A percentile compares a stretch with the other conserved stretches of the same genome.
These are phyloP conservation scores for Ogataea polymorpha DNA, from an alignment of 805 yeast species.

Conservation along the genomic window DNA sequence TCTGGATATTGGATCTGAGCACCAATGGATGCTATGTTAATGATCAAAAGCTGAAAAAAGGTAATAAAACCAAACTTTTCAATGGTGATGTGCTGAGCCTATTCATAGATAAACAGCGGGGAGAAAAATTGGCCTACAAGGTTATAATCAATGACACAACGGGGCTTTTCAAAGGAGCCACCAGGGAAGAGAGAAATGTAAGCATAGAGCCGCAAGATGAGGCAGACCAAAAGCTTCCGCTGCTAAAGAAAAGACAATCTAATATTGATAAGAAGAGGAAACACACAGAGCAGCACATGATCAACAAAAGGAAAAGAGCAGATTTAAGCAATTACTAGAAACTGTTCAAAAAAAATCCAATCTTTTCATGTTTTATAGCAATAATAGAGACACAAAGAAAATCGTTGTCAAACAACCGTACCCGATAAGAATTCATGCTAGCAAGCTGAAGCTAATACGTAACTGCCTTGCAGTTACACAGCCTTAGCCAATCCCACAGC, in stretches of 20 bases:
- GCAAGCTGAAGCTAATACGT: not conserved
- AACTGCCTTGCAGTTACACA: slow-evolving; percentile 32
- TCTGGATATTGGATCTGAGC: slow-evolving; percentile 78
- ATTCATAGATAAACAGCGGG: slow-evolving; percentile 55
- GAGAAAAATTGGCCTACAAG: slow-evolving; percentile 51
- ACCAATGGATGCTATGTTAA: slow-evolving; percentile 79
- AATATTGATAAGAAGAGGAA: slow-evolving; percentile 12
- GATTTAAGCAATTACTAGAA: slow-evolving; percentile 17
- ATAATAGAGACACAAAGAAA: slow-evolving; percentile 8
- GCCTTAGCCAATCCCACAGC: slow-evolving; percentile 94
- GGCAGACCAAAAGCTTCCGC: slow-evolving; percentile 11
- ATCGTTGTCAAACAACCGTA: slow-evolving; percentile 4
- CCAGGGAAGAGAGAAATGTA: slow-evolving; percentile 27
- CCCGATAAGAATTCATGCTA: slow-evolving; percentile 1
- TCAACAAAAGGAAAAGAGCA: slow-evolving; percentile 22
- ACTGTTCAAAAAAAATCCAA: not conserved
- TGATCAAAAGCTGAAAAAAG: slow-evolving; percentile 53
- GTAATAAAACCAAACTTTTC: slow-evolving; percentile 56
- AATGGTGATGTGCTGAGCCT: slow-evolving; percentile 66
- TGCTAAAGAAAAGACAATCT: slow-evolving; percentile 7
- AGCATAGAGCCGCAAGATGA: slow-evolving; percentile 21
- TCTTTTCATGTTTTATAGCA: slow-evolving; percentile 8
- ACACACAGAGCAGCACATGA: slow-evolving; percentile 3
- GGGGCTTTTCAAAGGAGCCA: slow-evolving; percentile 55
- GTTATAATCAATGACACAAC: slow-evolving; percentile 57